phyloP scores from a whole-genome alignment of 2,329 filamentous ascomycete genomes.

The Penicillium sclerotiorum region DNA sequence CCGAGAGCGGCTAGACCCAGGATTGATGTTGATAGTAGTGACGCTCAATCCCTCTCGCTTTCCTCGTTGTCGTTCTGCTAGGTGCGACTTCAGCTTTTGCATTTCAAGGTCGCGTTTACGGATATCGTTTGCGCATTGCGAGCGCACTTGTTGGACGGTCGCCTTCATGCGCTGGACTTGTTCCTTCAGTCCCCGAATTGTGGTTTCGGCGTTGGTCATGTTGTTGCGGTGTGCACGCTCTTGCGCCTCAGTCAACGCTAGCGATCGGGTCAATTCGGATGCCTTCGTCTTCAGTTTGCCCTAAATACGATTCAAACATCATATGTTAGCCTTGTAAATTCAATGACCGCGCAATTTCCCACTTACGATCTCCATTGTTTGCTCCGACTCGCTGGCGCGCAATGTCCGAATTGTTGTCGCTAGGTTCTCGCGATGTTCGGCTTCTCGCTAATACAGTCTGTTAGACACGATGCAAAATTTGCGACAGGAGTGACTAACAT shows the following conservation, averaged over 20 bases:
- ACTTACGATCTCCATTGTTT: slow-evolving; percentile 68
- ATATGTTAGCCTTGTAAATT: background rate
- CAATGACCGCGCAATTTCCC: background rate
- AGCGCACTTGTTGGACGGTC: slow-evolving; percentile 78
- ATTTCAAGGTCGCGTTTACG: slow-evolving; percentile 88
- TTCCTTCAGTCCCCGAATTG: slow-evolving; percentile 76
- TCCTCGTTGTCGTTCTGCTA: slow-evolving; percentile 69
- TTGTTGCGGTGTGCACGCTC: slow-evolving; percentile 70
- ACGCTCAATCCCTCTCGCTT: slow-evolving; percentile 54
- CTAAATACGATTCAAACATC: slow-evolving; percentile 26
- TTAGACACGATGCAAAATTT: slow-evolving; percentile 11
- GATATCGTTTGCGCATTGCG: slow-evolving; percentile 86
- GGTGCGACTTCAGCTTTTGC: slow-evolving; percentile 82
- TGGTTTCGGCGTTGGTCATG: slow-evolving; percentile 72
- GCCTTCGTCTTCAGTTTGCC: slow-evolving; percentile 58
- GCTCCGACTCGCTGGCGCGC: slow-evolving; percentile 73
- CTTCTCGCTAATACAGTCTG: slow-evolving; percentile 70
- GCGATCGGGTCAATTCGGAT: slow-evolving; percentile 59
- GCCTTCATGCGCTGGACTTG: slow-evolving; percentile 79
- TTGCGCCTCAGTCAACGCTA: slow-evolving; percentile 66
- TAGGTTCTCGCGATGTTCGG: slow-evolving; percentile 81
- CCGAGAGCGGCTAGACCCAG: slow-evolving; percentile 39
- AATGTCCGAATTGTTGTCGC: slow-evolving; percentile 76
- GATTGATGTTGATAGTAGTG: slow-evolving; percentile 53
- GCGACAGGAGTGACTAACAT: slow-evolving; percentile 61